These are phyloP conservation scores for Halophytophthora polymorphica DNA, from an alignment of 352 stramenopile genomes.

Conservation along the genomic window DNA sequence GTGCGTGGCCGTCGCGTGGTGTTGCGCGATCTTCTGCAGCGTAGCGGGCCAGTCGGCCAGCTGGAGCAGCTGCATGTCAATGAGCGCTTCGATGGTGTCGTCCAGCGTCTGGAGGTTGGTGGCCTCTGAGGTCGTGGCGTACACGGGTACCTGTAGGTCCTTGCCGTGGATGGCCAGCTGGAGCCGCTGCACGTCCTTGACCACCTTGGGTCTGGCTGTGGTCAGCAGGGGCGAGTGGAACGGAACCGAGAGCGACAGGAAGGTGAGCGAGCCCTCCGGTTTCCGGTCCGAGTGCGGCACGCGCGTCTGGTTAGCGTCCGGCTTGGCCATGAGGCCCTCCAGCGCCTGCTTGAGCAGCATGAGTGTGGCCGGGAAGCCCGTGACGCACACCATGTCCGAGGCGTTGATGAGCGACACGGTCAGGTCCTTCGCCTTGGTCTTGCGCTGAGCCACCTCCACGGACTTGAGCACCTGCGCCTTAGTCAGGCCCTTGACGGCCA, in stretches of 20 bases:
- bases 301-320: slow-evolving; percentile 64
- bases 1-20: slow-evolving; percentile 48
- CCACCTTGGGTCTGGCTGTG: slow-evolving; percentile 38
- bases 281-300: slow-evolving; percentile 82
- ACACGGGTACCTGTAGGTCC: slow-evolving; percentile 67
- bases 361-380: slow-evolving; percentile 58
- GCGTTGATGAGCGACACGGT: slow-evolving; percentile 78
- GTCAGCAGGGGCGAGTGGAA: slow-evolving; percentile 72
- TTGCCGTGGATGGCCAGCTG: slow-evolving; percentile 36
- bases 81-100: slow-evolving; percentile 41
- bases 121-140: slow-evolving; percentile 44
- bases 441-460: slow-evolving; percentile 46
- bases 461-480: slow-evolving; percentile 50
- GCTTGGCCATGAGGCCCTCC: slow-evolving; percentile 40
- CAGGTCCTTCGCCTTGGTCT: slow-evolving; percentile 46
- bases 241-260: slow-evolving; percentile 59
- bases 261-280: slow-evolving; percentile 49
- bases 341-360: slow-evolving; percentile 50
- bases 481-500: slow-evolving; percentile 56
- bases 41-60: slow-evolving; percentile 62
- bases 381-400: slow-evolving; percentile 57
- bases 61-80: slow-evolving; percentile 66
- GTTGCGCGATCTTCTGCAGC: slow-evolving; percentile 30
- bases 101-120: slow-evolving; percentile 54
- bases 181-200: slow-evolving; percentile 48